Evolutionary conservation across 2,329 filamentous ascomycete species (phyloP).

Genomic region (Furcasterigmium sp.): DNA sequence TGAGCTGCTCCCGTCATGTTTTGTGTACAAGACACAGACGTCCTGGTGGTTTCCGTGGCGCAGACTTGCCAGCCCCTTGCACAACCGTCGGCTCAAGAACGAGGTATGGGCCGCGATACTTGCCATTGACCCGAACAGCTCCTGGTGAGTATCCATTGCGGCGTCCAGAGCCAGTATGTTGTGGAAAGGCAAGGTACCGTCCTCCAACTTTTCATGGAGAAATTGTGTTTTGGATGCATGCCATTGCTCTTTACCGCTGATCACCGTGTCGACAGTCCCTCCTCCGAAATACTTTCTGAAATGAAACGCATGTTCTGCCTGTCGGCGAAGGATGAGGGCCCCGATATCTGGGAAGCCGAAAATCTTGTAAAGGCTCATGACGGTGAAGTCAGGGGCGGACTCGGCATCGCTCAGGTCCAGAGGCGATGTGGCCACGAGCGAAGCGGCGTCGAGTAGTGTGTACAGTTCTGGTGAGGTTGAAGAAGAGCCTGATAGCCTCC

Average conservation of each 20-base stretch:
- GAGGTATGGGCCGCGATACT: constrained; percentile 66
- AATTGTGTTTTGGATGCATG: constrained; percentile 68
- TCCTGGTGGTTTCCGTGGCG: constrained; percentile 62
- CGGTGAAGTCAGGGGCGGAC: constrained; percentile 74
- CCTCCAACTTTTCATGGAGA: constrained; percentile 79
- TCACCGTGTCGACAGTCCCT: constrained; percentile 87
- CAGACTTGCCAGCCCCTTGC: constrained; percentile 51
- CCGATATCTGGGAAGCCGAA: constrained; percentile 94
- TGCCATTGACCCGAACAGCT: constrained; percentile 67
- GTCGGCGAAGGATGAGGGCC: constrained; percentile 74
- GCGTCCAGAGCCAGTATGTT: constrained; percentile 77
- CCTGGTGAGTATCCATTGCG: constrained; percentile 64
- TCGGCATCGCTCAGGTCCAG: constrained; percentile 62
- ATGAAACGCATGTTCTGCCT: constrained; percentile 58
- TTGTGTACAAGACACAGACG: constrained; percentile 64
- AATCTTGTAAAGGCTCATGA: constrained; percentile 93
- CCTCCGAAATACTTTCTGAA: constrained; percentile 82
- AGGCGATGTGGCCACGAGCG: constrained; percentile 69
- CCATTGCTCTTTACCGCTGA: constrained; percentile 73
- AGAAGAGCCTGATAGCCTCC: constrained; percentile 13
- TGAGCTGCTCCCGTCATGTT: constrained; percentile 5
- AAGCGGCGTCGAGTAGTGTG: constrained; percentile 59
- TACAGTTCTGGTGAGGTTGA: constrained; percentile 1
- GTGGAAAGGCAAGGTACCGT: constrained; percentile 87
- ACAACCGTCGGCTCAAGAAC: constrained; percentile 56